Evolutionary conservation across 371 early-diverging fungal genomes (phyloP).

Genomic region (Vairimorpha necatrix): DNA sequence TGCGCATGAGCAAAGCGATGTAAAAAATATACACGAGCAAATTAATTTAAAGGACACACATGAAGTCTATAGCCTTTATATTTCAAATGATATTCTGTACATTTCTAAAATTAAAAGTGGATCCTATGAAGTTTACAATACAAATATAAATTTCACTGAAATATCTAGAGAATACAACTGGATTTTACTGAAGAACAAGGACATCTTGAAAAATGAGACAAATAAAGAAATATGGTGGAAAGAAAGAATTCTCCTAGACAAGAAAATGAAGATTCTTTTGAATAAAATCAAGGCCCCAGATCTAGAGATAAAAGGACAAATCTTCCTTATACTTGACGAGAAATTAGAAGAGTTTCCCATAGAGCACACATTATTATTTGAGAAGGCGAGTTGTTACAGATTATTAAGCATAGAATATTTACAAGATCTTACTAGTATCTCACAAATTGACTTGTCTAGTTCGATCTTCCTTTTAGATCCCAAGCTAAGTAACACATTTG

Average conservation of each 20-base stretch:
- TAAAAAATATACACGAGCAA: no score
- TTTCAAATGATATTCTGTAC: neutral
- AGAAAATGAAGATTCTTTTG: constrained; percentile 23
- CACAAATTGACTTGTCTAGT: neutral
- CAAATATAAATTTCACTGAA: constrained; percentile 20
- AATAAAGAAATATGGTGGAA: constrained; percentile 49
- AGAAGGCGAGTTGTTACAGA: constrained; percentile 21
- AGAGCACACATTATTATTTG: constrained; percentile 30
- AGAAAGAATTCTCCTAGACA: constrained; percentile 42
- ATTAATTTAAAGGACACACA: neutral
- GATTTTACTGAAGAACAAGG: constrained; percentile 30
- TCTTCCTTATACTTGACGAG: constrained; percentile 42
- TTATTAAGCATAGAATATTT: constrained; percentile 38
- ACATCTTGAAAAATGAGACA: neutral
- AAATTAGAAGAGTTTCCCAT: constrained; percentile 45
- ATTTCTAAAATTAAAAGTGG: neutral
- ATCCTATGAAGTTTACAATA: neutral
- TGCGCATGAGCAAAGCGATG: no score
- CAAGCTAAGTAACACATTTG: constrained; percentile 49
- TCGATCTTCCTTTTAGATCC: constrained; percentile 48
- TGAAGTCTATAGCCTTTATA: neutral
- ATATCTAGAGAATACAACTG: constrained; percentile 24
- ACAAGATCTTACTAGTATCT: neutral
- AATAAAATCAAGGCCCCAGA: neutral
- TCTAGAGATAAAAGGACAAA: neutral